Evolutionary conservation across 108 stramenopile genomes (phyloP), one percentile per base, ranked within the genome.

Genomic region (Skeletonema grethae): DNA sequence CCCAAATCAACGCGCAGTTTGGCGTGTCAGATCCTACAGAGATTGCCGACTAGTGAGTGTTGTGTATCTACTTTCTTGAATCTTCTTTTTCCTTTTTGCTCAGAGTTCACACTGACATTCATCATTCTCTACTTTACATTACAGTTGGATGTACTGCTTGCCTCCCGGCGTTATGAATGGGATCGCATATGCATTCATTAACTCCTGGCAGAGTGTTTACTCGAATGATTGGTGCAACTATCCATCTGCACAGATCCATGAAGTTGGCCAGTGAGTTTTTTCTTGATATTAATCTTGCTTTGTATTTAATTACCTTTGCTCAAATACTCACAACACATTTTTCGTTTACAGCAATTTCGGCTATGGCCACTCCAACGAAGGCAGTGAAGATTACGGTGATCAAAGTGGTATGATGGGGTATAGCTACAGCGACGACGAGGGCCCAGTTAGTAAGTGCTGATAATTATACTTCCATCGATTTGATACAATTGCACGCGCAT

Each of bases 221-320:
- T 85, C 82, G 64, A 68, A 86, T 46, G n/a, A 67, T 18, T 86
- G 83, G 83, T 86, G 87, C 43, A 36, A 43, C 6, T 63, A 67
- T 16, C 25, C 74, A 28, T 61, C 60, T 45, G 63, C 10, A 2
- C 70, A 71, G 70, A 64, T 67, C 0, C 72, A 78, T 55, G 84
- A 85, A 65, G 38, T 85, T 24, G 84, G 84, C 7, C 84, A 85
- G 36, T 38, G 10, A 38, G 36, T 11, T 11, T 38, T 38, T n/a
- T n/a, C n/a, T n/a, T n/a, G n/a, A 11, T 11, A 11, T 10, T 38
- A 10, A 9, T 38, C 10, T 11, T 38, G 0, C 0, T 34, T 34
- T 34, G 4, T 8, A 8, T 7, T 38, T 38, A 11, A 10, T 9
- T 7, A 34, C 0, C 10, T 38, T 11, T 11, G 9, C 36, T 11